phyloP scores from a whole-genome alignment of 2,329 filamentous ascomycete species.

The Akanthomyces dipterigenus region DNA sequence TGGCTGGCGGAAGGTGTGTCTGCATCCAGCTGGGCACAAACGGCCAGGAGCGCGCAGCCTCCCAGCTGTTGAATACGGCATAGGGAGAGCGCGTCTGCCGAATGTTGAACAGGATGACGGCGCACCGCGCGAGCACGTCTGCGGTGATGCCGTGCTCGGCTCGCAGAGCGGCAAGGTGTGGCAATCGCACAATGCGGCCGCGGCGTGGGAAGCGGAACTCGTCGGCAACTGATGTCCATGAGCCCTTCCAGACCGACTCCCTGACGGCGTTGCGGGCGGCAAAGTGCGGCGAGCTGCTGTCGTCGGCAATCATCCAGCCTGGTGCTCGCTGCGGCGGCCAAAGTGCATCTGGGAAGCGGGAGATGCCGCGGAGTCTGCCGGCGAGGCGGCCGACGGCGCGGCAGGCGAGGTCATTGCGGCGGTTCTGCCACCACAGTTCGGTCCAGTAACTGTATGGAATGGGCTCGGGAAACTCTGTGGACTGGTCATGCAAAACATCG shows the following conservation, averaged over 20 bases:
- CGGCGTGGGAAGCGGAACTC: conserved; percentile 26
- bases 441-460: conserved; percentile 26
- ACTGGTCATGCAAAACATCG: conserved; percentile 20
- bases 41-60: conserved; percentile 30
- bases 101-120: conserved; percentile 28
- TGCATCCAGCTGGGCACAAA: conserved; percentile 31
- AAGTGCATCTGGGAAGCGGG: conserved; percentile 23
- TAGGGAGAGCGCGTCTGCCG: conserved; percentile 24
- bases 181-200: conserved; percentile 23
- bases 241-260: conserved; percentile 17
- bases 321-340: conserved; percentile 28
- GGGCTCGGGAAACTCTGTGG: conserved; percentile 13
- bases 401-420: conserved; percentile 22
- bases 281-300: conserved; percentile 17
- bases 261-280: not conserved
- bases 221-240: conserved; percentile 25
- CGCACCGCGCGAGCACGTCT: conserved; percentile 25
- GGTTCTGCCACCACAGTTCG: conserved; percentile 25
- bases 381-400: conserved; percentile 25
- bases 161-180: conserved; percentile 19
- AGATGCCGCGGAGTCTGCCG: conserved; percentile 27
- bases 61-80: conserved; percentile 29
- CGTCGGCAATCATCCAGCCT: conserved; percentile 28
- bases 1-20: conserved; percentile 26
- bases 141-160: conserved; percentile 19